Conservation (phyloP, 768 basidiomycete genomes). For the Phanerochaete sordida region DNA sequence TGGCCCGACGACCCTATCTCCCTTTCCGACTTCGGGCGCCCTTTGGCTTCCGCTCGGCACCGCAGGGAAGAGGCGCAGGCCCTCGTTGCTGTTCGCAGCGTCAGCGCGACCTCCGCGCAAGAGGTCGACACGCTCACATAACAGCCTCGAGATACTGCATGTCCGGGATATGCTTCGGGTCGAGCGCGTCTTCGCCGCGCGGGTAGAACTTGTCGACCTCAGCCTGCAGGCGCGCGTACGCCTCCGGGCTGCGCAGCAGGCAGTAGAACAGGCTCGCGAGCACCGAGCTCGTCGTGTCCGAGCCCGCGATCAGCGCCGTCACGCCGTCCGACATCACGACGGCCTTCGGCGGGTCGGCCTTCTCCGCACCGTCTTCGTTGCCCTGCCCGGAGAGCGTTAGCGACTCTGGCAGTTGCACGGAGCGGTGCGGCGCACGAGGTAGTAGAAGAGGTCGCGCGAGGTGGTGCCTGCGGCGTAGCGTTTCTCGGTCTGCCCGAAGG, state of each 20-base stretch:
- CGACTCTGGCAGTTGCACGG: too few species aligned
- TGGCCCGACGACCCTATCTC: slow-evolving; percentile 5
- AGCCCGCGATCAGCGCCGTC: slow-evolving; percentile 42
- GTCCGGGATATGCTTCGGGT: slow-evolving; percentile 12
- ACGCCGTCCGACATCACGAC: slow-evolving; percentile 38
- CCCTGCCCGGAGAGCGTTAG: slow-evolving; percentile 27
- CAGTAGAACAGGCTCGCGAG: slow-evolving; percentile 34
- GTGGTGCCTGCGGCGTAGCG: slow-evolving; percentile 29
- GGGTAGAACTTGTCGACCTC: slow-evolving; percentile 40
- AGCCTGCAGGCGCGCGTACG: slow-evolving; percentile 32
- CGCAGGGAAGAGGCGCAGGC: slow-evolving; percentile 41
- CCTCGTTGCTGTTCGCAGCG: slow-evolving; percentile 35
- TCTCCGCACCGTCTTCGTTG: slow-evolving; percentile 38
- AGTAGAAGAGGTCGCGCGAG: slow-evolving; percentile 40
- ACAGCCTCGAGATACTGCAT: slow-evolving; percentile 23
- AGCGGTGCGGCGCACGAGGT: slow-evolving; percentile 29
- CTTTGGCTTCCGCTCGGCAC: slow-evolving; percentile 37
- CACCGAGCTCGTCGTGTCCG: slow-evolving; percentile 40
- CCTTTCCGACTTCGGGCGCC: slow-evolving; percentile 26
- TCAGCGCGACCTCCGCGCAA: neutral
- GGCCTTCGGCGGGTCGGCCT: slow-evolving; percentile 29
- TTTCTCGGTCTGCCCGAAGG: neutral
- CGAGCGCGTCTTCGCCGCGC: slow-evolving; percentile 25
- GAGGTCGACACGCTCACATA: slow-evolving; percentile 9
- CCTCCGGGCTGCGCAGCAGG: slow-evolving; percentile 29